A percentile compares a stretch with the other conserved stretches of the same genome.
Conservation (phyloP, 1,139 yeast species). For the Candida sp. region DNA sequence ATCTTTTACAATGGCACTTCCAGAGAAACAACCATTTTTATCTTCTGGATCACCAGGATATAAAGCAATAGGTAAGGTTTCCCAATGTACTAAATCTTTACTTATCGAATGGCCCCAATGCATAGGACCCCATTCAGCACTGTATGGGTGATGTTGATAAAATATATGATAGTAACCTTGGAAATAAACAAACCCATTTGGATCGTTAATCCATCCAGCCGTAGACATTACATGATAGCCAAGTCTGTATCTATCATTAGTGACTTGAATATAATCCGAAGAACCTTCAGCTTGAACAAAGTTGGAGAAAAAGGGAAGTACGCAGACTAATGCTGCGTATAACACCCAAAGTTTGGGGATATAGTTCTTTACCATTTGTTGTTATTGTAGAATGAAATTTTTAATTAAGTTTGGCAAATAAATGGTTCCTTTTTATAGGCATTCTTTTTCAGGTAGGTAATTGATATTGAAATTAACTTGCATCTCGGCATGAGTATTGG, state of each 20-base stretch:
- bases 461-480: no score
- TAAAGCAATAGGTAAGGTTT: conserved; percentile 22
- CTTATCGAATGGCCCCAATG: conserved; percentile 36
- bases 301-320: conserved; percentile 53
- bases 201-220: conserved; percentile 11
- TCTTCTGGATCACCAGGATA: conserved; percentile 19
- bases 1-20: conserved; percentile 25
- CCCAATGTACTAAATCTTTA: conserved; percentile 26
- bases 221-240: no score
- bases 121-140: conserved; percentile 21
- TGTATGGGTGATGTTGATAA: conserved; percentile 25
- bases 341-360: conserved; percentile 5
- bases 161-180: background rate
- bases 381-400: no score
- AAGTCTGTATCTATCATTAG: conserved; percentile 85
- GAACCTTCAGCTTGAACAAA: conserved; percentile 26
- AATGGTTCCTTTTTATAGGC: no score
- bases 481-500: no score
- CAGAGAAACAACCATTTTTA: conserved; percentile 30
- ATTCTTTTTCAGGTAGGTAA: no score
- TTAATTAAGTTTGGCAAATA: no score
- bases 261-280: conserved; percentile 62
- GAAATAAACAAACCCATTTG: conserved; percentile 19
- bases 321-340: conserved; percentile 14
- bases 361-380: conserved; percentile 3